A percentile compares a stretch with the other conserved stretches of the same genome.
Evolutionary conservation across 257 asterid genomes (phyloP).

Genomic region (Vinca minor): DNA sequence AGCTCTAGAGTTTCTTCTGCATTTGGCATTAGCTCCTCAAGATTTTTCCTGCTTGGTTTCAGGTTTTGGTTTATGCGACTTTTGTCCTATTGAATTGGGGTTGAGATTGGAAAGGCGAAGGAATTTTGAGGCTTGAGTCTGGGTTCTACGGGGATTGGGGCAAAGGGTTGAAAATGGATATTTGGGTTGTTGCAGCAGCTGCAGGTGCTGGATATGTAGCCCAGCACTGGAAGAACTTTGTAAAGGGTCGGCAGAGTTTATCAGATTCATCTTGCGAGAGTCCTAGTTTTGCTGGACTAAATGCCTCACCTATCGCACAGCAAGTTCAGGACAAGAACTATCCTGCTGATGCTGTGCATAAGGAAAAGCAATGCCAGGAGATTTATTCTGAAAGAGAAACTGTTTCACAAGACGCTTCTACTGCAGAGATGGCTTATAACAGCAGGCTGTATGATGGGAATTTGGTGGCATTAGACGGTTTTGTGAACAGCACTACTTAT

Average conservation of each 20-base stretch:
- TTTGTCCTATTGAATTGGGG: neutral
- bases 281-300: conserved; percentile 19
- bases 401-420: conserved; percentile 18
- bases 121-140: conserved; percentile 17
- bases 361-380: conserved; percentile 25
- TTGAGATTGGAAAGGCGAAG: neutral
- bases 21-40: neutral
- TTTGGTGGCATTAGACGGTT: conserved; percentile 11
- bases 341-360: conserved; percentile 12
- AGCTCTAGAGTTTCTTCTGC: neutral
- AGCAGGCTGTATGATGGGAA: conserved; percentile 28
- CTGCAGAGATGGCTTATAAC: conserved; percentile 31
- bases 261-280: conserved; percentile 26
- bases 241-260: conserved; percentile 28
- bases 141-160: conserved; percentile 10
- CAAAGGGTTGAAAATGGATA: conserved; percentile 42
- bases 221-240: conserved; percentile 52
- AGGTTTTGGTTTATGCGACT: no score
- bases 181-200: conserved; percentile 63
- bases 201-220: conserved; percentile 70
- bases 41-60: no score
- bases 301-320: conserved; percentile 16
- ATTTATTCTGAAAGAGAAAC: conserved; percentile 18
- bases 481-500: conserved; percentile 15
- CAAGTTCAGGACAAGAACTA: conserved; percentile 22